Conservation (phyloP, 2,329 filamentous ascomycete species). For the Stagonosporopsis rhizophila region DNA sequence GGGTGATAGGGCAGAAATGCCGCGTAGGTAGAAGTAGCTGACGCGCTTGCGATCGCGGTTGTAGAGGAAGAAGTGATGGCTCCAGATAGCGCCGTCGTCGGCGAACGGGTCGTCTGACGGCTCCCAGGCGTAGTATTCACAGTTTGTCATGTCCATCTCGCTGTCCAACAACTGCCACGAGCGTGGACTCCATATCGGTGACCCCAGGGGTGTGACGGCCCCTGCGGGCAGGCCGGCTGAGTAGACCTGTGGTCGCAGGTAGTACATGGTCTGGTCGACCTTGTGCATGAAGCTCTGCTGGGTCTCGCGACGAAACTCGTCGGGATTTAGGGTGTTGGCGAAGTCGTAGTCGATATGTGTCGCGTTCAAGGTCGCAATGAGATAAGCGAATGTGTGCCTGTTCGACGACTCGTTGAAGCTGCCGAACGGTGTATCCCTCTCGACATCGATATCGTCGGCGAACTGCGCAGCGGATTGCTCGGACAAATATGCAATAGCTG, state of each 20-base stretch:
- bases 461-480: slow-evolving; percentile 78
- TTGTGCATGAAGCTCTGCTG: slow-evolving; percentile 83
- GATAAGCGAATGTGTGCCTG: slow-evolving; percentile 90
- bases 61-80: slow-evolving; percentile 96
- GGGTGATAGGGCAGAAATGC: slow-evolving; percentile 77
- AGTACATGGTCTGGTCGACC: slow-evolving; percentile 84
- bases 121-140: slow-evolving; percentile 86
- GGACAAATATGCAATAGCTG: slow-evolving; percentile 85
- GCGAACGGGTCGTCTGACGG: slow-evolving; percentile 91
- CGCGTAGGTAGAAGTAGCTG: slow-evolving; percentile 90
- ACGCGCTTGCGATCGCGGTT: slow-evolving; percentile 91
- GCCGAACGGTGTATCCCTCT: slow-evolving; percentile 89
- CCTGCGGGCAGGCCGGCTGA: slow-evolving; percentile 52
- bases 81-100: slow-evolving; percentile 94
- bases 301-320: slow-evolving; percentile 87
- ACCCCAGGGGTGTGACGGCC: slow-evolving; percentile 56
- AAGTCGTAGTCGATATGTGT: slow-evolving; percentile 98
- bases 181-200: slow-evolving; percentile 79
- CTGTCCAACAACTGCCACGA: slow-evolving; percentile 95
- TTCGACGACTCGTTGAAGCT: slow-evolving; percentile 86
- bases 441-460: slow-evolving; percentile 73
- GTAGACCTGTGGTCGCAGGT: slow-evolving; percentile 71
- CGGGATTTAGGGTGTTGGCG: slow-evolving; percentile 85
- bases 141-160: slow-evolving; percentile 91
- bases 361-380: slow-evolving; percentile 95